Evolutionary conservation across 176 grass and related monocot genomes (phyloP), one percentile per base, ranked within the genome.

Genomic region (Melocanna baccifera): DNA sequence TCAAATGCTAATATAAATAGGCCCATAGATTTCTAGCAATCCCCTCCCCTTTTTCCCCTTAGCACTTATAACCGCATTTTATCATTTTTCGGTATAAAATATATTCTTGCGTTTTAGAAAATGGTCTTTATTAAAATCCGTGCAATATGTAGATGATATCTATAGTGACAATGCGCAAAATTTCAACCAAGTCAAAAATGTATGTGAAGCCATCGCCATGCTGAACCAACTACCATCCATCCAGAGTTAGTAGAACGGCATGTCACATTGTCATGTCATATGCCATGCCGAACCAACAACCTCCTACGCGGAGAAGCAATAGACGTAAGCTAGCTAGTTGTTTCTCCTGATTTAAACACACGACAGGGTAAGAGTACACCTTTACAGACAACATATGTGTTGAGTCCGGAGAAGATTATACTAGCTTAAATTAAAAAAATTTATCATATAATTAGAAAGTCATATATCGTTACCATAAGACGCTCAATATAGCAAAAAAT

Each of bases 231-330:
- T 11, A 62, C 81, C 81, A 25, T 20, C 50, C 19, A 51, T 67
- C 62, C 18, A 15, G 68, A 72, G 67, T 61, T 7, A 59, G 53
- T 23, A n/a, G 51, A 62, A 13, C 12, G 15, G 19, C 19, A 15
- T 62, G 81, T 83, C 81, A 83, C 29, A 51, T 16, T 23, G 26
- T 73, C 69, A 50, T 73, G 81, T 73, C 69, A 83, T 18, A 48
- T 26, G 30, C 69, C 70, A 52, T 51, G 56, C 69, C 32, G 26
- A 84, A 25, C 81, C 70, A 65, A 75, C 57, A 0, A 11, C 81
- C 20, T 22, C 43, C 69, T 26, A 26, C 56, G 26, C 41, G 41
- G 57, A 62, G 68, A 83, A 65, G 57, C 81, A 75, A 63, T 48
- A 4, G 25, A 83, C 69, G 56, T 62, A 73, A 73, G 81, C 52